Conservation (phyloP, 225 moss, liverwort and hornwort genomes). For the Physcomitrium patens region DNA sequence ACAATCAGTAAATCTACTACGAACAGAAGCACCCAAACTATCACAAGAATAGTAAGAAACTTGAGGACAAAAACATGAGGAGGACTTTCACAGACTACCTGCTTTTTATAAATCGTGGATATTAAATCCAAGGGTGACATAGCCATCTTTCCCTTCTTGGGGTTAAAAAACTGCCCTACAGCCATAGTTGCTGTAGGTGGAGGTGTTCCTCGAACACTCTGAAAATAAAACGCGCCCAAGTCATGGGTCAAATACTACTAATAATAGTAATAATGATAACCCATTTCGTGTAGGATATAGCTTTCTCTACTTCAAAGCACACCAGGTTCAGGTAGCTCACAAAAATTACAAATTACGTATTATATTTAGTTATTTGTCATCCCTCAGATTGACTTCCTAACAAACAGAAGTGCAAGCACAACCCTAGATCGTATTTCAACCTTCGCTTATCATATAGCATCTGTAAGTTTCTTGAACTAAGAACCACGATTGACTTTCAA, state of each 20-base stretch:
- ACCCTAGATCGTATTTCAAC: neutral
- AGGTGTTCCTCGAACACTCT: slow-evolving; percentile 91
- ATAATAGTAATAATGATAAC: slow-evolving; percentile 13
- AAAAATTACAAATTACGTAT: no score
- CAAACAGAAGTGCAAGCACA: slow-evolving; percentile 22
- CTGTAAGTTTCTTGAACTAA: slow-evolving; percentile 17
- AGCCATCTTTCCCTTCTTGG: slow-evolving; percentile 72
- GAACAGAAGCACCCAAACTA: slow-evolving; percentile 21
- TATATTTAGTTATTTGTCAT: neutral
- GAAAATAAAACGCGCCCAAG: slow-evolving; percentile 35
- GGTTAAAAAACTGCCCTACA: slow-evolving; percentile 92
- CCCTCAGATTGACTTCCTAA: slow-evolving; percentile 22
- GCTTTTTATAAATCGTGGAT: slow-evolving; percentile 72
- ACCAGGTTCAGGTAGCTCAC: no score
- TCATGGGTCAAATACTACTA: neutral
- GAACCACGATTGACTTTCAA: neutral
- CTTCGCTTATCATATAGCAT: slow-evolving; percentile 15
- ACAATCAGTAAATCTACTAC: neutral
- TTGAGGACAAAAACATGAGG: slow-evolving; percentile 20
- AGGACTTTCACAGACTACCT: slow-evolving; percentile 50
- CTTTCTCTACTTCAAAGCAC: no score
- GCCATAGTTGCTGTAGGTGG: slow-evolving; percentile 99
- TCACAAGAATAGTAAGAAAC: slow-evolving; percentile 14
- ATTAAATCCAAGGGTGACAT: slow-evolving; percentile 83
- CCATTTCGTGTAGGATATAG: neutral